Evolutionary conservation across 2,329 filamentous ascomycete species (phyloP).

Genomic region (Magnaporthiopsis incrustans): DNA sequence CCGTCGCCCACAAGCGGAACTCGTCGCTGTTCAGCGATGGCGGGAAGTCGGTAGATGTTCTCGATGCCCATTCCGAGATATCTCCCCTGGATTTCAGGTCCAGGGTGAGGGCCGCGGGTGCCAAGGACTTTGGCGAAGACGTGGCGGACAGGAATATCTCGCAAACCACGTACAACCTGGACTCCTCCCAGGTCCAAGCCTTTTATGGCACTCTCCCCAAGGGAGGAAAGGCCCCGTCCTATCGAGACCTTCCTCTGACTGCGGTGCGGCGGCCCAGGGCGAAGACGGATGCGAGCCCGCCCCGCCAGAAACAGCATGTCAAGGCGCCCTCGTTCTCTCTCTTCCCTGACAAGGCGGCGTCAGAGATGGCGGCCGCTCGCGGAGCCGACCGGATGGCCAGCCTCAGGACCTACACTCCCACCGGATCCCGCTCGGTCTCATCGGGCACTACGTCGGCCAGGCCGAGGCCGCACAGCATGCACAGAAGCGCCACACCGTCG

Average conservation of each 20-base stretch:
- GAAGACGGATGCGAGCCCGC: background rate
- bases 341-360: constrained; percentile 10
- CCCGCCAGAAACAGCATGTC: constrained; percentile 8
- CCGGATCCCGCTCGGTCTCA: background rate
- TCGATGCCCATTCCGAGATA: constrained; percentile 49
- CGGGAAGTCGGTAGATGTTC: constrained; percentile 39
- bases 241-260: constrained; percentile 10
- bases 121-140: constrained; percentile 53
- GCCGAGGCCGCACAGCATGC: background rate
- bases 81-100: constrained; percentile 37
- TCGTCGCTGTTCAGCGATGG: constrained; percentile 25
- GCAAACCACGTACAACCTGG: constrained; percentile 25
- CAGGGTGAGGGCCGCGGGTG: constrained; percentile 41
- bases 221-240: constrained; percentile 12
- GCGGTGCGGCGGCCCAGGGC: background rate
- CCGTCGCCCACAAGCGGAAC: constrained; percentile 17
- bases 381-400: background rate
- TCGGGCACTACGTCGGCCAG: background rate
- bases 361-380: background rate
- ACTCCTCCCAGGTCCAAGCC: constrained; percentile 25
- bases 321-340: constrained; percentile 12
- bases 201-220: constrained; percentile 23
- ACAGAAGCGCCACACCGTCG: background rate
- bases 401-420: constrained; percentile 11
- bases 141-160: constrained; percentile 53